A percentile compares a stretch with the other conserved stretches of the same genome.
These are phyloP conservation scores for Leccinellum rugosiceps DNA, from an alignment of 768 basidiomycete species.

Conservation along the genomic window DNA sequence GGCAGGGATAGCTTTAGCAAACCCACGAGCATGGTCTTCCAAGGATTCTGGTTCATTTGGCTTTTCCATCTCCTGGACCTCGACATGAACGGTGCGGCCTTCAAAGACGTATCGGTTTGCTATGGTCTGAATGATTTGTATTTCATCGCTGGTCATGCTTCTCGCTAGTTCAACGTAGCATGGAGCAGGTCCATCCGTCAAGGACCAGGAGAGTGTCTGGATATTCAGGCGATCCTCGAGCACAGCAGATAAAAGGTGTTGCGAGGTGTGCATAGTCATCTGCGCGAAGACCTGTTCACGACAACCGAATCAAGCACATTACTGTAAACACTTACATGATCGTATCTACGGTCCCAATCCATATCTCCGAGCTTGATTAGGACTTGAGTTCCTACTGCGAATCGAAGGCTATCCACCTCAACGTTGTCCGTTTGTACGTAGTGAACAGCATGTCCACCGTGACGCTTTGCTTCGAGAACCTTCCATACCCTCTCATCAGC, in stretches of 20 bases:
- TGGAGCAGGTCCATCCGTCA: constrained; percentile 62
- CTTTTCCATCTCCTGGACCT: constrained; percentile 64
- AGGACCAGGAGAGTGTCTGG: constrained; percentile 80
- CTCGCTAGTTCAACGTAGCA: constrained; percentile 78
- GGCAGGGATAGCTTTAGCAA: constrained; percentile 56
- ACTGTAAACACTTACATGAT: constrained; percentile 53
- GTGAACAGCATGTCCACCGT: constrained; percentile 74
- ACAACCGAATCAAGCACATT: background rate
- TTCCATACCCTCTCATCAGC: constrained; percentile 47
- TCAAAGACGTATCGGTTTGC: constrained; percentile 70
- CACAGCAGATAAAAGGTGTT: constrained; percentile 80
- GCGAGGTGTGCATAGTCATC: constrained; percentile 85
- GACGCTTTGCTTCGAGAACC: constrained; percentile 64
- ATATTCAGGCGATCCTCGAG: constrained; percentile 61
- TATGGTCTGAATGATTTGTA: constrained; percentile 54
- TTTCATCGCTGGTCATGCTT: constrained; percentile 61
- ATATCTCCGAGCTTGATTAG: constrained; percentile 51
- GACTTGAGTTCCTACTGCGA: constrained; percentile 52
- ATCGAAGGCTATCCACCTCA: constrained; percentile 42
- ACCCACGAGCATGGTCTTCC: constrained; percentile 47
- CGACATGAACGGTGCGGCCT: constrained; percentile 64
- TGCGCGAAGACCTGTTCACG: constrained; percentile 24
- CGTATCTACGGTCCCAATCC: constrained; percentile 64
- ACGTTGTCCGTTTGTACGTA: constrained; percentile 48
- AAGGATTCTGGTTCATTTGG: constrained; percentile 32